phyloP scores from a whole-genome alignment of 352 stramenopile genomes.

The Pythium aquatile region DNA sequence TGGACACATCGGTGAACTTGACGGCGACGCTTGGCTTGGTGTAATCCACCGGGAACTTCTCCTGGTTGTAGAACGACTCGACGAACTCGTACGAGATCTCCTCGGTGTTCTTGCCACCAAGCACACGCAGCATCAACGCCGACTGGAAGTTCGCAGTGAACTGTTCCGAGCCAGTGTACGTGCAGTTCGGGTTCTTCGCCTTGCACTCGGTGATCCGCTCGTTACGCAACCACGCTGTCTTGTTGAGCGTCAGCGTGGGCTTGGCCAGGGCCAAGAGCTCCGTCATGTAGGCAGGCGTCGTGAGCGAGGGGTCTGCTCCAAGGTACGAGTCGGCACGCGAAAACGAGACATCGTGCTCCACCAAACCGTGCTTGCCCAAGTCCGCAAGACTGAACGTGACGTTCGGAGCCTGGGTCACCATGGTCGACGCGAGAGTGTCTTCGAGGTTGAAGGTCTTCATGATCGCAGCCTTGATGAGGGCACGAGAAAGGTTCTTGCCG shows the following conservation, averaged over 20 bases:
- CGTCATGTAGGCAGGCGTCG: slow-evolving; percentile 28
- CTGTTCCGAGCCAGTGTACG: slow-evolving; percentile 17
- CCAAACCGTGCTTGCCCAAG: slow-evolving; percentile 35
- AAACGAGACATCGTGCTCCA: slow-evolving; percentile 39
- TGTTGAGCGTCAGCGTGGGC: slow-evolving; percentile 8
- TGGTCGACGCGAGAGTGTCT: slow-evolving; percentile 28
- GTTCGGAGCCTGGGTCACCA: slow-evolving; percentile 30
- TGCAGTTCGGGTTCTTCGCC: slow-evolving; percentile 14
- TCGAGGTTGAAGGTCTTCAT: slow-evolving; percentile 51
- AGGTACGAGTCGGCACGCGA: slow-evolving; percentile 37
- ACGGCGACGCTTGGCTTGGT: slow-evolving; percentile 16
- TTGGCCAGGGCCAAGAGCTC: slow-evolving; percentile 29
- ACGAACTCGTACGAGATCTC: slow-evolving; percentile 24
- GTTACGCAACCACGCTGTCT: slow-evolving; percentile 19
- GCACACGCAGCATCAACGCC: slow-evolving; percentile 28
- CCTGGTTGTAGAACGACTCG: slow-evolving; percentile 31
- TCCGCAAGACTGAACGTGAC: slow-evolving; percentile 38
- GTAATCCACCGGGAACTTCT: slow-evolving; percentile 30
- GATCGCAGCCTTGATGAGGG: slow-evolving; percentile 33
- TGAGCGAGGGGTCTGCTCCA: slow-evolving; percentile 32
- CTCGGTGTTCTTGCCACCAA: slow-evolving; percentile 27
- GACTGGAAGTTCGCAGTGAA: slow-evolving; percentile 32
- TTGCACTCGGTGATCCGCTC: slow-evolving; percentile 16
- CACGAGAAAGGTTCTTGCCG: slow-evolving; percentile 39
- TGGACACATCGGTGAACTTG: slow-evolving; percentile 16